Base-by-base conservation (phyloP, 805 yeast species). In the Teunomyces kruisii region DNA sequence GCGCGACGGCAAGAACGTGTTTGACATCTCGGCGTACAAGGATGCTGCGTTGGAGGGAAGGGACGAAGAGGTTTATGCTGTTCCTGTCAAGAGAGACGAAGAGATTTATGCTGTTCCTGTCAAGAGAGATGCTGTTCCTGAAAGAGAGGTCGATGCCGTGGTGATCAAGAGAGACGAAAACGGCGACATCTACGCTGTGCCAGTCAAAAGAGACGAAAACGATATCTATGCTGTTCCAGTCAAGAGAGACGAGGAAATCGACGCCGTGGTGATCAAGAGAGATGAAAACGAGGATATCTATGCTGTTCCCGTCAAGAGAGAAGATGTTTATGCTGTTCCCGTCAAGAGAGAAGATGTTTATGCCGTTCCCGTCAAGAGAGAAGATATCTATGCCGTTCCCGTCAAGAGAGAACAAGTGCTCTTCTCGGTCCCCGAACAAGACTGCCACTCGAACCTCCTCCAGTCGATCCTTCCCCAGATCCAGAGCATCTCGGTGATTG, bases 401-500 rank as follows among this genome's bases (percentile, higher is more conserved):
- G 7, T 9, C 9, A 32, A 32, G n/a, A 32, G 36, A 22, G n/a
- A 35, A 27, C 46, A 55, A 42, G 52, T 48, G 22, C 44, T 48
- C 3, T 51, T 56, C 31, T 36, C 43, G 17, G 44, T 54, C n/a
- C 44, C 46, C 24, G 46, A 47, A 6, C 43, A 43, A 12, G 55
- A 61, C 39, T 42, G 50, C 9, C 46, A 48, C 16, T 43, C 45
- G 7, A 57, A 54, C 39, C 49, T 67, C 24, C 59, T 71, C 24
- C 68, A 70, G 45, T 61, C 70, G 16, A 50, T 68, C 15, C 59
- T 71, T 26, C 74, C 78, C 37, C 68, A 65, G 47, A 42, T 61
- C 42, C 44, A 60, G 53, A 44, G 57, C 48, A 73, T 86, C 35
- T 73, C 84, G 12, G 74, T 87, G 7, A 84, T 88, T 60, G 75